Evolutionary conservation across 257 asterid genomes (phyloP).

Genomic region (Gentiana straminea): DNA sequence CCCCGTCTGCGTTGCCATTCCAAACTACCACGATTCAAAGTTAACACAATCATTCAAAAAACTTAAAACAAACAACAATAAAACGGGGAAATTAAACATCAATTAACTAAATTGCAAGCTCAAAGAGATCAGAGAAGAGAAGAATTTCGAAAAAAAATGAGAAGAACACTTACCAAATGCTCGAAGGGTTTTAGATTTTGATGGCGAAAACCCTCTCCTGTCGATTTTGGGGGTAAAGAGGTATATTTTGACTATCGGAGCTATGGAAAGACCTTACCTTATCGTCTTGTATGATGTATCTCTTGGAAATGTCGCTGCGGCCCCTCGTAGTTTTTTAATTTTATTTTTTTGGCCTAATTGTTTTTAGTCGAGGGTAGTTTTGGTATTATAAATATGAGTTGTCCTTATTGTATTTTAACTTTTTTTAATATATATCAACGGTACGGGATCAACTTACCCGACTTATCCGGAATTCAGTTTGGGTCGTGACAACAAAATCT

Average conservation of each 20-base stretch:
- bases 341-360: neutral
- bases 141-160: neutral
- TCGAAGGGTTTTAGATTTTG: conserved; percentile 4
- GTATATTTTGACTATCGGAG: neutral
- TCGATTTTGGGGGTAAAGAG: too few species aligned
- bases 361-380: neutral
- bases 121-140: neutral
- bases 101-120: neutral
- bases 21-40: conserved; percentile 18
- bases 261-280: conserved; percentile 4
- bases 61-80: neutral
- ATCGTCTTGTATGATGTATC: conserved; percentile 5
- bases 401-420: neutral
- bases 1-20: conserved; percentile 65
- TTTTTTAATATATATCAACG: neutral
- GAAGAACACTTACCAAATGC: neutral
- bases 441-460: neutral
- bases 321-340: neutral
- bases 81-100: neutral
- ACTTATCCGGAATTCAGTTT: too few species aligned
- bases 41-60: neutral
- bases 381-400: neutral
- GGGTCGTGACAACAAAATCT: too few species aligned
- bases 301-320: too few species aligned
- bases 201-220: neutral